A percentile compares a stretch with the other conserved stretches of the same genome.
Evolutionary conservation across 805 yeast species (phyloP).

Genomic region (Candida xiaguanensis): DNA sequence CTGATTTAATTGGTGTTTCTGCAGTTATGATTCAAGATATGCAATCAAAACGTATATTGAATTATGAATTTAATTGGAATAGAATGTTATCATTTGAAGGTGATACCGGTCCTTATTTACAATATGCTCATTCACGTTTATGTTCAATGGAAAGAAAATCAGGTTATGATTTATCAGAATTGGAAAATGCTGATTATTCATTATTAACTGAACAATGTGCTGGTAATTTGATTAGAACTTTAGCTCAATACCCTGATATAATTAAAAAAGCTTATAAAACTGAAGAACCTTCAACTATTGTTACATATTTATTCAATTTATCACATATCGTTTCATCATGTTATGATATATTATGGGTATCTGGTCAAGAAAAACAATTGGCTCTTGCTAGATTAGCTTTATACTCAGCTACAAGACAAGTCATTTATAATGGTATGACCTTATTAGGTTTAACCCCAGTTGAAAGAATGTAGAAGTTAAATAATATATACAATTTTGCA

Average conservation of each 20-base stretch:
- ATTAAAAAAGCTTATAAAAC: slow-evolving; percentile 79
- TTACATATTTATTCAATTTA: slow-evolving; percentile 86
- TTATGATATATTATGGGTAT: slow-evolving; percentile 93
- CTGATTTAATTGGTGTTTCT: slow-evolving; percentile 92
- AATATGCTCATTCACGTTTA: slow-evolving; percentile 96
- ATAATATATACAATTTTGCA: too few relatives aligned
- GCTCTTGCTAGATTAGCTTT: slow-evolving; percentile 90
- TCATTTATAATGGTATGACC: slow-evolving; percentile 82
- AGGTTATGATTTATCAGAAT: slow-evolving; percentile 36
- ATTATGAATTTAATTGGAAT: slow-evolving; percentile 95
- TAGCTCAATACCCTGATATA: slow-evolving; percentile 90
- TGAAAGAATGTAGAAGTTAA: slow-evolving; percentile 89
- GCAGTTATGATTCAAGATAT: slow-evolving; percentile 99
- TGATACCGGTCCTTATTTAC: slow-evolving; percentile 98
- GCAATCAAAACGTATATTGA: slow-evolving; percentile 95
- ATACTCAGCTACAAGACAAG: slow-evolving; percentile 86
- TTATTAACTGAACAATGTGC: slow-evolving; percentile 72
- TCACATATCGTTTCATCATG: slow-evolving; percentile 95
- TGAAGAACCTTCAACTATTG: slow-evolving; percentile 89
- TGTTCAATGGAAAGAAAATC: slow-evolving; percentile 92
- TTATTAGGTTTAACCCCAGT: slow-evolving; percentile 96
- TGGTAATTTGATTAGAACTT: slow-evolving; percentile 62
- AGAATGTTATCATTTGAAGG: slow-evolving; percentile 98
- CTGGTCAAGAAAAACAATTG: slow-evolving; percentile 85
- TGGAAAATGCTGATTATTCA: slow-evolving; percentile 50